phyloP scores from a whole-genome alignment of 1,284 basidiomycete species.

The Cryptococcus sp. region DNA sequence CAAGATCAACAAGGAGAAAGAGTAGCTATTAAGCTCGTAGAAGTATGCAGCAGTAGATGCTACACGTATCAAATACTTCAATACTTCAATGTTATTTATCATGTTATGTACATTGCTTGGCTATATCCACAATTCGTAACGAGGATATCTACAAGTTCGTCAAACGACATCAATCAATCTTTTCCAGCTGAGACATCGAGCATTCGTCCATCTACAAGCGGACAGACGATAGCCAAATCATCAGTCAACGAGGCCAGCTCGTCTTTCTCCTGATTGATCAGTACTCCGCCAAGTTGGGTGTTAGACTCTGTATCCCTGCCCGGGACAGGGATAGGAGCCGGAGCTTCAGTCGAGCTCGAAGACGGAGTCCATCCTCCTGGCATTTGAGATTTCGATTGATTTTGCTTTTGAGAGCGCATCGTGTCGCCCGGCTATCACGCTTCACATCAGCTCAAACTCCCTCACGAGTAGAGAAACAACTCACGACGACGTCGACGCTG shows the following conservation, averaged over 20 bases:
- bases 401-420: constrained; percentile 17
- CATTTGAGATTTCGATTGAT: constrained; percentile 6
- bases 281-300: constrained; percentile 18
- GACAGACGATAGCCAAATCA: constrained; percentile 67
- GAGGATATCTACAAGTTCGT: not conserved
- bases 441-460: not conserved
- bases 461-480: constrained; percentile 35
- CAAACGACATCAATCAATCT: not conserved
- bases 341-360: not conserved
- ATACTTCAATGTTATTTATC: not conserved
- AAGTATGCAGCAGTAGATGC: constrained; percentile 60
- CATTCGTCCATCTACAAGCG: constrained; percentile 70
- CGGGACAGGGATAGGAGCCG: not conserved
- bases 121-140: not conserved
- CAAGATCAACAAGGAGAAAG: constrained; percentile 40
- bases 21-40: constrained; percentile 60
- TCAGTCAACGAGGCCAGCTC: constrained; percentile 52
- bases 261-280: constrained; percentile 37
- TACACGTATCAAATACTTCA: constrained; percentile 33
- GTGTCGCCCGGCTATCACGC: constrained; percentile 16
- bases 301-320: constrained; percentile 1
- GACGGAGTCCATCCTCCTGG: constrained; percentile 7
- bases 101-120: not conserved
- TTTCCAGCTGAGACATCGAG: constrained; percentile 55
- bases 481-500: constrained; percentile 70